Evolutionary conservation across 2,329 filamentous ascomycete genomes (phyloP), one percentile per base, ranked within the genome.

Genomic region (Fusarium sp.): DNA sequence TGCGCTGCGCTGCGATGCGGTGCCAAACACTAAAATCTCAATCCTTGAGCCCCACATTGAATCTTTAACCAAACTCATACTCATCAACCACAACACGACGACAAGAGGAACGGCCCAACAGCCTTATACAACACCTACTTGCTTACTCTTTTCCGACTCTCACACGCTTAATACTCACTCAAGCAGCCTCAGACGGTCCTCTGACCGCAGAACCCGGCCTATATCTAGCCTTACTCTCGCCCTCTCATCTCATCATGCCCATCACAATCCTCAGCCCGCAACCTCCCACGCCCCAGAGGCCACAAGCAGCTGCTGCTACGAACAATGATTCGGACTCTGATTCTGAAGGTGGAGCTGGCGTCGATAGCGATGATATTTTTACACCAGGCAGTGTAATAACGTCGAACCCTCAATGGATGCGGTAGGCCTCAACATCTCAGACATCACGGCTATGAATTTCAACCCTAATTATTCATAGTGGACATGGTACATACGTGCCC

Each of bases 351-450:
- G 83, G 82, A 45, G 83, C 76, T 17, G 81, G 83, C 51, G 67
- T 84, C 8, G 78, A 82, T 30, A 79, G 81, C 56, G 70, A 74
- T 73, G 81, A 85, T 35, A 91, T 97, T 70, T 90, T 97, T 71
- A 97, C 94, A 1, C 95, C 95, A 1, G 96, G 95, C 75, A 92
- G 96, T 77, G 82, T 91, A 63, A 92, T 98, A 72, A 97, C 95
- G 13, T 87, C 90, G 68, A 94, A 97, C 79, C 87, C 93, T n/a
- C 94, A 97, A 83, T 98, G 93, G 93, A 98, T 98, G 95, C 89
- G 89, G 87, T 89, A 80, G 52, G 82, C 68, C 35, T 39, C 35
- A 40, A 32, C 46, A 41, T 56, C 35, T 27, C 25, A 57, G 41
- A 63, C 49, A 22, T 54, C 44, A 47, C 41, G 35, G 40, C 40